Base-by-base conservation (phyloP, 2,329 filamentous ascomycete genomes). In the Sordariomycetes sp. region DNA sequence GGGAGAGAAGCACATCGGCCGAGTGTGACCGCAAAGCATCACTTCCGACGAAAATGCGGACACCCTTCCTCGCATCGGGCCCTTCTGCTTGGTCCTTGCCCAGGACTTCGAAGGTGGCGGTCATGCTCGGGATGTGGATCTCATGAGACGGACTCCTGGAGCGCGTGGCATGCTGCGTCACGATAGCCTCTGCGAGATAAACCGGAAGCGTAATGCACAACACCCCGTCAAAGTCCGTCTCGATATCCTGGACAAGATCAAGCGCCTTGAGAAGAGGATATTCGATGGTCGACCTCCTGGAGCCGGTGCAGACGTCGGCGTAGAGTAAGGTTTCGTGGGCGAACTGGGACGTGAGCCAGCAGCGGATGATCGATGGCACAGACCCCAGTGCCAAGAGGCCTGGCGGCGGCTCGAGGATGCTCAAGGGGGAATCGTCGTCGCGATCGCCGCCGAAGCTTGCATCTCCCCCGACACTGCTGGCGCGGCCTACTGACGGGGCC, bases 291-390 rank as follows among this genome's bases (percentile, higher is more conserved):
- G 94, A 97, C 64, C 85, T 87, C 70, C 92, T 91, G 5, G 94
- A 96, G 1, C 93, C 94, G 2, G 90, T 93, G 71, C 94, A 97
- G 2, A 97, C 79, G 37, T 91, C 92, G 40, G 92, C 94, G 68
- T 97, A 97, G 5, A 97, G 78, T 18, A 97, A 80, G 11, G 90
- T 88, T 63, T 88, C 86, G 68, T 96, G 93, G 16, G 91, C 93
- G 72, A 96, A 97, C 66, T 90, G 87, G 40, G 86, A 88, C 28
- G 89, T 93, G 64, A 97, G 78, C 92, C 94, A 97, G 75, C 94
- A 99, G 61, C 94, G 87, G 59, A 97, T 89, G 63, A 99, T 96
- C 34, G 91, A 90, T 6, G 94, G 94, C 6, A 96, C 91, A 7
- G 92, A 88, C 14, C 93, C 91, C 18, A 97, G 78, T 57, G 96